Base-by-base conservation (phyloP, 352 stramenopile genomes). In the Globisporangium alternatum region DNA sequence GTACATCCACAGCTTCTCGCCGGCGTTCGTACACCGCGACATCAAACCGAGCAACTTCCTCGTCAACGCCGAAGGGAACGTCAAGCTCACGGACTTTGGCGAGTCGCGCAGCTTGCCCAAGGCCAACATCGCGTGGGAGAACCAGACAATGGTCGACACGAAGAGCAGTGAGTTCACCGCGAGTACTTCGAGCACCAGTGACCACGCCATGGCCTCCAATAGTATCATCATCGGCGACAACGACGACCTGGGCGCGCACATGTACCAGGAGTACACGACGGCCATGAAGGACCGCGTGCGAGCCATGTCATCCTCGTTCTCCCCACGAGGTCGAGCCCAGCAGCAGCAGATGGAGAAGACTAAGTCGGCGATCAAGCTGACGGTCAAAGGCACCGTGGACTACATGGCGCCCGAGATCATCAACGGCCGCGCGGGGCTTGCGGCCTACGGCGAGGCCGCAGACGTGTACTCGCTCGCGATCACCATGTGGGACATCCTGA, bases 11-110 rank as follows among this genome's bases (percentile, higher is more conserved):
- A 90, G 78, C 67, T 91, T 91, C 63, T 74, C 72, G 0, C 83
- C 82, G 17, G 69, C 81, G 5, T 91, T 94, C 67, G 57, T 94
- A 13, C 83, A 93, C 43, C 81, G 84, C 5, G 83, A 93, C 62
- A 89, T 94, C 63, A 91, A 91, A 33, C 81, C 83, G 0, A 71
- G 67, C 33, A 94, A 91, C 68, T 93, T 92, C 59, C 68, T 93
- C 1, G 73, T 94, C 13, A 80, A 89, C 67, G 62, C 62, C 0
- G 68, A 88, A 9, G 30, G 59, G 1, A 64, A 64, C 45, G 59
- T 64, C 30, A 64, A 64, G 25, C 48, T 91, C 19, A 83, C 76
- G 1, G 78, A 91, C 64, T 89, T 91, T 67, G 80, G 82, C 2
- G 78, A 81, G 30, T 78, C 75, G 2, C 65, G 73, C 2, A 76